Evolutionary conservation across 2,329 filamentous ascomycete genomes (phyloP), one percentile per base, ranked within the genome.

Genomic region (Calonectria hawksworthii): DNA sequence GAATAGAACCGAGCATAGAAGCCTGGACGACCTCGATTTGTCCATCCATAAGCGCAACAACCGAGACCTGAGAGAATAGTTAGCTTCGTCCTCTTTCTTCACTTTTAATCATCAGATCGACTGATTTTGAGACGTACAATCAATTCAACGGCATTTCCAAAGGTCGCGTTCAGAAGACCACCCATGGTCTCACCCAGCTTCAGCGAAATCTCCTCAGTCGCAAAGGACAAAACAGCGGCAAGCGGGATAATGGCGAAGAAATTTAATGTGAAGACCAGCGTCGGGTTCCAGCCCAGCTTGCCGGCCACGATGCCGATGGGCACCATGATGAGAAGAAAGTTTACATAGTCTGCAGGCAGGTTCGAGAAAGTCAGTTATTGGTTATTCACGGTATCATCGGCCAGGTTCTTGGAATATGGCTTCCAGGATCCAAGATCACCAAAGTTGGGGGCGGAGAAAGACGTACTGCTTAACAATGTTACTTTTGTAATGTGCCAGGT

Each of bases 11-110:
- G 41, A 99, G 92, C 96, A 99, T 99, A 77, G 95, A 98, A 26
- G 96, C 94, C 87, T 99, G 97, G n/a, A 99, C 96, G 78, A 99
- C 96, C 81, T 96, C 93, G 83, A 98, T 98, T 86, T 99, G 94
- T 76, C 93, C 92, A 80, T 97, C 92, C 78, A 89, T 92, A 59
- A 99, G 90, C 23, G 97, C 97, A 77, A 99, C 94, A 80, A 99
- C 96, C 84, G 95, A 98, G 83, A 98, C 95, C 94, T 96, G 82
- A 23, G 26, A 0, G n/a, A 16, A 7, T 50, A 66, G 82, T 76
- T 78, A 77, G 68, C 28, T 72, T 13, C 21, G 23, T 16, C 23
- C 11, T 34, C 26, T 23, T 16, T 26, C 30, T 18, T 36, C 5
- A 21, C 21, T 21, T 56, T 38, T 10, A 13, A 13, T 26, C 18